Evolutionary conservation across 306 rosid species (phyloP).

Genomic region (Dalbergia cultrata): DNA sequence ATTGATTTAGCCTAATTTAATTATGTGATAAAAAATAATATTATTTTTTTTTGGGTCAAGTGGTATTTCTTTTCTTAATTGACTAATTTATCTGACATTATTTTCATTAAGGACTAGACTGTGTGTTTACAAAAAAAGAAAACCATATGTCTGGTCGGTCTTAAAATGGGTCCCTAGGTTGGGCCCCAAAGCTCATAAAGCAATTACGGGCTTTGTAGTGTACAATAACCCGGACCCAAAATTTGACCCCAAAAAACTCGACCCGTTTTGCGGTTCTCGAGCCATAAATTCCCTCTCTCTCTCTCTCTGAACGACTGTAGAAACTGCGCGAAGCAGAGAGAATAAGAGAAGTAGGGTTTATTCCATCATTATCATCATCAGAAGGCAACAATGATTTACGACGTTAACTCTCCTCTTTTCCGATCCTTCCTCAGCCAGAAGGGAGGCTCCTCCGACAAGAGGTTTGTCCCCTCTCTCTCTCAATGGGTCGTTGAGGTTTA

Average conservation of each 20-base stretch:
- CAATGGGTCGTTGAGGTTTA: background rate
- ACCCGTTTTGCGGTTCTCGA: background rate
- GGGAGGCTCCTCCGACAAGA: conserved; percentile 94
- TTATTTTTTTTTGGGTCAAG: too few relatives aligned
- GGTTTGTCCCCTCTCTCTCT: conserved; percentile 53
- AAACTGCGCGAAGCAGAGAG: background rate
- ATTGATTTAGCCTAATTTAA: too few relatives aligned
- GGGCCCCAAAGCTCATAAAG: background rate
- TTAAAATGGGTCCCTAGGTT: too few relatives aligned
- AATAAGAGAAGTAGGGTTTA: conserved; percentile 58
- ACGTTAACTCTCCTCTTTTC: conserved; percentile 94
- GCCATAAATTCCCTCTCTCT: conserved; percentile 7
- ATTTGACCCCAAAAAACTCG: background rate
- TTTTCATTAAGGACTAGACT: too few relatives aligned
- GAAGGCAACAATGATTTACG: conserved; percentile 79
- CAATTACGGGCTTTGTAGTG: background rate
- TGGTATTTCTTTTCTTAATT: too few relatives aligned
- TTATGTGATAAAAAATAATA: too few relatives aligned
- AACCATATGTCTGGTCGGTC: too few relatives aligned
- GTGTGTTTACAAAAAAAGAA: too few relatives aligned
- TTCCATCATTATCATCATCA: background rate
- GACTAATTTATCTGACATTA: too few relatives aligned
- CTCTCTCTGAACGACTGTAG: background rate
- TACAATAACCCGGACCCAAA: background rate
- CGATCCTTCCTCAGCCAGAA: conserved; percentile 99